Percentiles rank a stretch among this genome's conserved stretches.
Conservation (phyloP, 1,139 yeast genomes). For the Arxiozyma bovina region DNA sequence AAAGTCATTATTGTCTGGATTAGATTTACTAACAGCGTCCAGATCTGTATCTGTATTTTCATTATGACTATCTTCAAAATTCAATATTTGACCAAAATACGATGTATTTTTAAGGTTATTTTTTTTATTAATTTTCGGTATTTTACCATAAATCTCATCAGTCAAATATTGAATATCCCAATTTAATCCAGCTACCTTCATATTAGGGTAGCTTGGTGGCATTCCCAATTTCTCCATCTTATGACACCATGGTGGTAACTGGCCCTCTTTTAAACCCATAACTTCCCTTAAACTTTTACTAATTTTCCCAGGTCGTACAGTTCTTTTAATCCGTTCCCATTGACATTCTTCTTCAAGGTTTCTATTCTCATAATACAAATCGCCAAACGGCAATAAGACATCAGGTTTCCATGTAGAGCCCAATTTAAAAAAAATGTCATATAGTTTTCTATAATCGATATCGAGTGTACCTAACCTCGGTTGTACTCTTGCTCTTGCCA, state of each 20-base stretch:
- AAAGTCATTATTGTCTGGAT: neutral
- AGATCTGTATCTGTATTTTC: conserved; percentile 1
- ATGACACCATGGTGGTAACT: conserved; percentile 75
- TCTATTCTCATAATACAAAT: conserved; percentile 70
- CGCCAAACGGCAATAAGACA: conserved; percentile 55
- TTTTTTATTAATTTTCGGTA: conserved; percentile 29
- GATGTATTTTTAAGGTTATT: neutral
- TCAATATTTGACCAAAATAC: conserved; percentile 21
- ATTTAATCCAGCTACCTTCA: conserved; percentile 50
- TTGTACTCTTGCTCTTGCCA: conserved; percentile 75
- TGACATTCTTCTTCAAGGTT: conserved; percentile 45
- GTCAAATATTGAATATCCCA: conserved; percentile 25
- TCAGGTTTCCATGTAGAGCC: conserved; percentile 62
- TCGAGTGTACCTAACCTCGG: conserved; percentile 85
- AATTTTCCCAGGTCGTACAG: conserved; percentile 60
- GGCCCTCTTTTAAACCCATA: conserved; percentile 55
- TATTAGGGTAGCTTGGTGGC: conserved; percentile 73
- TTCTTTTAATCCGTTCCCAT: conserved; percentile 25
- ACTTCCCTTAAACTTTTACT: conserved; percentile 56
- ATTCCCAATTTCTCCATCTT: conserved; percentile 67
- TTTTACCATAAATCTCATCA: conserved; percentile 32
- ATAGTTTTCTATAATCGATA: conserved; percentile 72
- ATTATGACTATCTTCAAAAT: conserved; percentile 11
- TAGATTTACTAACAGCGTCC: neutral
- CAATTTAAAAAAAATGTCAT: conserved; percentile 75